Evolutionary conservation across 75 land plant species (phyloP).

Genomic region (Azolla pinnata): DNA sequence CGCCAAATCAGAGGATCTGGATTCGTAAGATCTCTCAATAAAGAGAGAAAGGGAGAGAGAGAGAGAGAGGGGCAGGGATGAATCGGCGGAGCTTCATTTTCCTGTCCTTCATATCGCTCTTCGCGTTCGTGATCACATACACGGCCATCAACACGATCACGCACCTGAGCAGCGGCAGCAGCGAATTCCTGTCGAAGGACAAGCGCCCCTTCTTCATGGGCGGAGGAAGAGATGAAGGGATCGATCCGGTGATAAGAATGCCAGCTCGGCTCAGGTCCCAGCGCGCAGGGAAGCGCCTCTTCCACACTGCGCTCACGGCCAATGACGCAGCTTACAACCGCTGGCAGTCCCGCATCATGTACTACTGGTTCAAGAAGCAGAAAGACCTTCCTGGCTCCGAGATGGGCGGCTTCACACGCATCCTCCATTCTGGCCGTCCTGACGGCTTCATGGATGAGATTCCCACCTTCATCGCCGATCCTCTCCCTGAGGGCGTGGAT

Average conservation of each 20-base stretch:
- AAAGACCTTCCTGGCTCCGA: conserved; percentile 49
- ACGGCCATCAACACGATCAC: conserved; percentile 46
- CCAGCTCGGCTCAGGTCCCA: conserved; percentile 10
- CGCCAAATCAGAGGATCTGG: not conserved
- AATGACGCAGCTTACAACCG: conserved; percentile 67
- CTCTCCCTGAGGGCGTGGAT: conserved; percentile 73
- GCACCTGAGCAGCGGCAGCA: conserved; percentile 21
- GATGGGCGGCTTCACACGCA: conserved; percentile 96
- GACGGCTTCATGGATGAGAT: conserved; percentile 85
- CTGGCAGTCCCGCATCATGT: conserved; percentile 96
- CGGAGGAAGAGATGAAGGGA: not conserved
- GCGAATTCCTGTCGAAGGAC: conserved; percentile 4
- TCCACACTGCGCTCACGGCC: conserved; percentile 87
- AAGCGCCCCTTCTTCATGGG: not conserved
- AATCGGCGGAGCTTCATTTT: conserved; percentile 17
- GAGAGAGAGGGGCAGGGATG: too few species aligned
- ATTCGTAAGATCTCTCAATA: not conserved
- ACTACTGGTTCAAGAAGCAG: conserved; percentile 87
- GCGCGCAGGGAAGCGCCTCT: conserved; percentile 32
- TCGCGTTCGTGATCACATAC: conserved; percentile 65
- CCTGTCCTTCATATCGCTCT: conserved; percentile 27
- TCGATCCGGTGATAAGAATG: conserved; percentile 42
- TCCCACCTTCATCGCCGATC: conserved; percentile 88
- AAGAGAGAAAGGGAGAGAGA: too few species aligned
- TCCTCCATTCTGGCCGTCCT: conserved; percentile 82